Percentiles rank a stretch among this genome's conserved stretches.
These are phyloP conservation scores for Fusarium verticillioides DNA, from an alignment of 2,329 filamentous ascomycete genomes.

Conservation along the genomic window DNA sequence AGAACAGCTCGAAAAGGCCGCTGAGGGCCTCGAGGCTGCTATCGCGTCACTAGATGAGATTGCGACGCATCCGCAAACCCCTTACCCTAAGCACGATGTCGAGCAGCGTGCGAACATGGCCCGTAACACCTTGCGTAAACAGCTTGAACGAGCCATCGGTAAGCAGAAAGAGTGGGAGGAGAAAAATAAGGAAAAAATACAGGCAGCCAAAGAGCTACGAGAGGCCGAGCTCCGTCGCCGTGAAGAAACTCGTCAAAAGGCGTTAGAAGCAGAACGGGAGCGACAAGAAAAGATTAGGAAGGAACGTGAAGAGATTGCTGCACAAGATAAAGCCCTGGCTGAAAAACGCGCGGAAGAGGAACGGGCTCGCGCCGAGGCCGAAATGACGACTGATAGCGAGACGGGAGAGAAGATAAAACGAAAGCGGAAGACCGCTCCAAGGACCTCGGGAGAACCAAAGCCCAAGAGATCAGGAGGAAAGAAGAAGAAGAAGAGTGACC, in stretches of 20 bases:
- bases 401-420: slow-evolving; percentile 84
- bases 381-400: slow-evolving; percentile 83
- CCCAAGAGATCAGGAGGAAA: slow-evolving; percentile 62
- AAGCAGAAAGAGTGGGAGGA: slow-evolving; percentile 92
- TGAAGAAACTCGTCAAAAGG: slow-evolving; percentile 78
- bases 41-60: slow-evolving; percentile 78
- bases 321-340: slow-evolving; percentile 78
- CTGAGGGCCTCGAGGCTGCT: slow-evolving; percentile 83
- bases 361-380: slow-evolving; percentile 66
- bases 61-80: slow-evolving; percentile 72
- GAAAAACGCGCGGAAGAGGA: slow-evolving; percentile 64
- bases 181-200: slow-evolving; percentile 88
- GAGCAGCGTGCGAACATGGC: slow-evolving; percentile 98
- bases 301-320: slow-evolving; percentile 83
- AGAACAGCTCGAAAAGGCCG: slow-evolving; percentile 82
- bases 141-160: slow-evolving; percentile 86
- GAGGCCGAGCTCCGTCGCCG: slow-evolving; percentile 82
- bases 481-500: slow-evolving; percentile 54
- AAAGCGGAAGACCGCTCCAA: slow-evolving; percentile 70
- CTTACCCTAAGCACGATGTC: slow-evolving; percentile 89
- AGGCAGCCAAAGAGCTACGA: slow-evolving; percentile 80
- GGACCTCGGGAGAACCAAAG: slow-evolving; percentile 55
- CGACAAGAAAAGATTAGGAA: slow-evolving; percentile 84
- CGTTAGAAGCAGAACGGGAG: slow-evolving; percentile 76
- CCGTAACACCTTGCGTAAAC: slow-evolving; percentile 91